Percentiles rank a stretch among this genome's conserved stretches.
Conservation (phyloP, 768 basidiomycete genomes). For the Postia placenta region DNA sequence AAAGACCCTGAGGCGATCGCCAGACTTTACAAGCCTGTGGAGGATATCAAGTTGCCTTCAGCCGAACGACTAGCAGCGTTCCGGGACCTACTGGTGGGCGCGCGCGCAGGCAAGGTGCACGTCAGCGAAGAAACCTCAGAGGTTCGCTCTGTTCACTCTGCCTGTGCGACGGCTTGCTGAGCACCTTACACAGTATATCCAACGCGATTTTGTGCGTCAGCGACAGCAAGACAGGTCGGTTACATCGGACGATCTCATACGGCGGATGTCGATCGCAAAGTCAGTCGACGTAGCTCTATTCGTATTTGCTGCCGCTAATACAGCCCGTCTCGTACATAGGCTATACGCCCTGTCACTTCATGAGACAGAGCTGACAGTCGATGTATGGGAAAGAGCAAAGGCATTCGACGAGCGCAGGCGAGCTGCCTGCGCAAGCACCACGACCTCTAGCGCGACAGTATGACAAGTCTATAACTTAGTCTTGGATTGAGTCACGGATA, state of each 20-base stretch:
- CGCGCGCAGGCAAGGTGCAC: slow-evolving; percentile 49
- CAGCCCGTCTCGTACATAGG: slow-evolving; percentile 28
- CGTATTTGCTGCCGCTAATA: background rate
- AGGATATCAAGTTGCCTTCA: slow-evolving; percentile 40
- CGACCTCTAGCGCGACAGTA: too few relatives aligned
- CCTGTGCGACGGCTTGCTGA: background rate
- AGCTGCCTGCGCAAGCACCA: slow-evolving; percentile 9
- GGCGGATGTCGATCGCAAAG: slow-evolving; percentile 66
- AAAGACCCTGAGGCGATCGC: slow-evolving; percentile 13
- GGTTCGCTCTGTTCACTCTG: slow-evolving; percentile 41
- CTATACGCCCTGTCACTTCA: slow-evolving; percentile 59
- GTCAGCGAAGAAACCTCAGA: slow-evolving; percentile 53
- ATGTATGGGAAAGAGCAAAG: slow-evolving; percentile 62
- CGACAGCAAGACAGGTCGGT: slow-evolving; percentile 32
- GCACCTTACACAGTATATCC: slow-evolving; percentile 49
- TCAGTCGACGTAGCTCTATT: too few relatives aligned
- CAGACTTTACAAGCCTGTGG: slow-evolving; percentile 43
- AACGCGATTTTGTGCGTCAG: slow-evolving; percentile 62
- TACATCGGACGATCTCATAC: slow-evolving; percentile 58
- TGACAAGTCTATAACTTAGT: too few relatives aligned
- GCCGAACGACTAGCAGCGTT: slow-evolving; percentile 46
- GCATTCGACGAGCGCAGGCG: slow-evolving; percentile 46
- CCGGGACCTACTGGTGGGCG: slow-evolving; percentile 53
- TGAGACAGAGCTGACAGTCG: slow-evolving; percentile 45
- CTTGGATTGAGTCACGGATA: too few relatives aligned